phyloP scores from a whole-genome alignment of 2,329 filamentous ascomycete genomes.

The Colletotrichum eleusines region DNA sequence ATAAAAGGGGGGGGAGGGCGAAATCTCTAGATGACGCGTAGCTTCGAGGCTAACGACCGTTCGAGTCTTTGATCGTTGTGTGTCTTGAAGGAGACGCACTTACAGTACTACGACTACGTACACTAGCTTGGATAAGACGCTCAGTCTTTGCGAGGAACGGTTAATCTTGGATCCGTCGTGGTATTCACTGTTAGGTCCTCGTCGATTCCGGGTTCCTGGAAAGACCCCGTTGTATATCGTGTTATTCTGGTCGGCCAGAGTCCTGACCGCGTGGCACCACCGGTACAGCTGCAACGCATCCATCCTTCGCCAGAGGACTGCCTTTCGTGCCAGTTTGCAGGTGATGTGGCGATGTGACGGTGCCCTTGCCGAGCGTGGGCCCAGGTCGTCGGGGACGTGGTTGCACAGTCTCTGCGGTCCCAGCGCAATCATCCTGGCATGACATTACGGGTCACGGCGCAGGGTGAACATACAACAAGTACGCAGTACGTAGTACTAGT shows the following conservation, averaged over 20 bases:
- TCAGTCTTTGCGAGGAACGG: not conserved
- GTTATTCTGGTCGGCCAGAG: not conserved
- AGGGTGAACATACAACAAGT: too few species aligned
- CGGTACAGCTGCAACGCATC: not conserved
- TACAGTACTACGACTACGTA: too few species aligned
- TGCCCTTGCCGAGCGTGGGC: not conserved
- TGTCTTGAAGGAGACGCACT: constrained; percentile 15
- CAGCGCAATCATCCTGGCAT: constrained; percentile 10
- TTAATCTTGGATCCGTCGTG: not conserved
- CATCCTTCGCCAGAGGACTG: not conserved
- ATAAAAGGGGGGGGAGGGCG: not conserved
- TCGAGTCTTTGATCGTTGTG: not conserved
- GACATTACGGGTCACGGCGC: constrained; percentile 15
- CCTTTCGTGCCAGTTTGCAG: not conserved
- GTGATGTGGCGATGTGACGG: not conserved
- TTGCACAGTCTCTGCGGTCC: not conserved
- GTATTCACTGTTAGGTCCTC: not conserved
- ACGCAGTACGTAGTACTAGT: too few species aligned
- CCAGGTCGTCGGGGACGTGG: constrained; percentile 14
- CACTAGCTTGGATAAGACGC: too few species aligned
- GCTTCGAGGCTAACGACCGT: constrained; percentile 4
- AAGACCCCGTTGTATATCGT: not conserved
- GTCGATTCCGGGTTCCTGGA: not conserved
- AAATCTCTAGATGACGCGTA: constrained; percentile 30
- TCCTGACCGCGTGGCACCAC: not conserved